These are phyloP conservation scores for Fusarium verrucosum DNA, from an alignment of 2,329 filamentous ascomycete species.

Conservation along the genomic window DNA sequence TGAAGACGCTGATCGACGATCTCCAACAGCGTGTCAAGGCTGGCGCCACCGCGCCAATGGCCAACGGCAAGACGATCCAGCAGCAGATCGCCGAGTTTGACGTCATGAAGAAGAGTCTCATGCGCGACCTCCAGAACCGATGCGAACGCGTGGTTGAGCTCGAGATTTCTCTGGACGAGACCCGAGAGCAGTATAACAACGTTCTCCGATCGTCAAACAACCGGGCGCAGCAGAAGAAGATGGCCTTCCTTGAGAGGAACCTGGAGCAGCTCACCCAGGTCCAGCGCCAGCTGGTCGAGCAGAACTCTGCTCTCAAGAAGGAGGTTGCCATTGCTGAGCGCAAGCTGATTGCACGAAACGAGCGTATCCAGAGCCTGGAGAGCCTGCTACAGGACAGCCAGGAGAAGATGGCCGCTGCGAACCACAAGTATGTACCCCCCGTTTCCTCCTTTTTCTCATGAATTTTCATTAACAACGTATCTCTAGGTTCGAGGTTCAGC, in stretches of 20 bases:
- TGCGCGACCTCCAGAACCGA: slow-evolving; percentile 97
- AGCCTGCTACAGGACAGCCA: slow-evolving; percentile 93
- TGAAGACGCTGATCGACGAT: slow-evolving; percentile 83
- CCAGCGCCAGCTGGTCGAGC: slow-evolving; percentile 96
- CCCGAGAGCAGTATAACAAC: slow-evolving; percentile 98
- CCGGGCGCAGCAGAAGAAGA: slow-evolving; percentile 99
- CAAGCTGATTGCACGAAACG: slow-evolving; percentile 94
- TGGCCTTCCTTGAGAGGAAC: slow-evolving; percentile 98
- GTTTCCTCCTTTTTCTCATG: neutral
- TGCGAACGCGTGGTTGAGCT: slow-evolving; percentile 98
- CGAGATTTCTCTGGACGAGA: slow-evolving; percentile 97
- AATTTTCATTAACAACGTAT: slow-evolving; percentile 42
- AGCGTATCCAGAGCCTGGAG: slow-evolving; percentile 95
- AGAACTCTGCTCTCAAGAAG: slow-evolving; percentile 97
- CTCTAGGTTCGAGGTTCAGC: slow-evolving; percentile 91
- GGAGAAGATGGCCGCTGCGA: slow-evolving; percentile 96
- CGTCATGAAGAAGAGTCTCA: slow-evolving; percentile 99
- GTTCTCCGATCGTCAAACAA: slow-evolving; percentile 97
- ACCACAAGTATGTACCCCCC: slow-evolving; percentile 80
- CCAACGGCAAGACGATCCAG: slow-evolving; percentile 89
- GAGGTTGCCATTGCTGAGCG: slow-evolving; percentile 98
- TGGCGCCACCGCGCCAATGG: slow-evolving; percentile 65
- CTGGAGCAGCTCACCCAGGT: slow-evolving; percentile 97
- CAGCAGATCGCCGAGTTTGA: slow-evolving; percentile 99
- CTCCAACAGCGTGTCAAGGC: slow-evolving; percentile 78